phyloP scores from a whole-genome alignment of 2,329 filamentous ascomycete species.

The Colletotrichum costaricense region DNA sequence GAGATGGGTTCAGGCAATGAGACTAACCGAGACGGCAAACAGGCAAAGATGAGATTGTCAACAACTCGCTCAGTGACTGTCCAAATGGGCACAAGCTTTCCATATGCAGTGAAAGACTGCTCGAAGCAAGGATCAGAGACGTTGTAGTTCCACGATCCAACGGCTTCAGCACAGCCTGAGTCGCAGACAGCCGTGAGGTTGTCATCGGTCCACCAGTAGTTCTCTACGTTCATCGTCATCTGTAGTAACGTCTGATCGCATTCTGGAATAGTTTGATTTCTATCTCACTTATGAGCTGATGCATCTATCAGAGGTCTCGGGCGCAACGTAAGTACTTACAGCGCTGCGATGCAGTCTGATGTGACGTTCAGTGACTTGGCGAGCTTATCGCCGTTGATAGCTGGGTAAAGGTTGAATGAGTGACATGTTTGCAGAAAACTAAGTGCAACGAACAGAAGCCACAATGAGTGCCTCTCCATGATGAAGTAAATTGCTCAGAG shows the following conservation, averaged over 20 bases:
- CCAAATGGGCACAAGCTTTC: neutral
- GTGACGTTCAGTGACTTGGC: neutral
- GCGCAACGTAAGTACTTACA: neutral
- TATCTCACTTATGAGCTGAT: rapidly evolving
- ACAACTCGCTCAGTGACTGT: neutral
- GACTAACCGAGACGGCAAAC: neutral
- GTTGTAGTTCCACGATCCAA: neutral
- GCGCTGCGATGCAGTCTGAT: neutral
- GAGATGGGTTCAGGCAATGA: neutral
- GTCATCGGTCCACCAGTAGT: neutral
- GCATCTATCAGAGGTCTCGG: rapidly evolving
- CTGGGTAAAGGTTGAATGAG: neutral
- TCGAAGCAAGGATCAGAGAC: neutral
- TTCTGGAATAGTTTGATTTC: neutral
- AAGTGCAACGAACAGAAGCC: neutral
- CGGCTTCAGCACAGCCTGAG: neutral
- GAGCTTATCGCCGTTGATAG: neutral
- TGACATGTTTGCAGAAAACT: neutral
- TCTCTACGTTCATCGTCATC: neutral
- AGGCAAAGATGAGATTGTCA: neutral
- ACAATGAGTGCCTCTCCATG: neutral
- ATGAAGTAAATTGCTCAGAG: neutral
- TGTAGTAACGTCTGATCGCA: constrained; percentile 3
- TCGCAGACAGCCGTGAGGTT: neutral
- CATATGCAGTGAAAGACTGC: neutral